Conservation (phyloP, 352 stramenopile genomes). For the Vaucheria bursata region DNA sequence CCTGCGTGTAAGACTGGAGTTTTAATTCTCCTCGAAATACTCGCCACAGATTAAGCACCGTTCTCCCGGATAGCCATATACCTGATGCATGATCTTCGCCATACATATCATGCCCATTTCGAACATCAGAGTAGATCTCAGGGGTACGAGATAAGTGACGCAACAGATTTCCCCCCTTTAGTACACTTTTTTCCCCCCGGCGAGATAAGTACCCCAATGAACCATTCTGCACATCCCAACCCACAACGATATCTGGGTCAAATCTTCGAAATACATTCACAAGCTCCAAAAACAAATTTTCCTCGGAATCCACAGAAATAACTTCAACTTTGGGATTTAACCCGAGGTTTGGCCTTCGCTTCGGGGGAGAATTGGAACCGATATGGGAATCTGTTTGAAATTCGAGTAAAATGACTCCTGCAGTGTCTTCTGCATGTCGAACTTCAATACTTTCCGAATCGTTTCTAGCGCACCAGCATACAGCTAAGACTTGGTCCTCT, state of each 20-base stretch:
- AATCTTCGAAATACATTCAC: conserved; percentile 57
- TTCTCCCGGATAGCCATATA: conserved; percentile 73
- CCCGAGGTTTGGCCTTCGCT: conserved; percentile 19
- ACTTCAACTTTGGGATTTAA: conserved; percentile 33
- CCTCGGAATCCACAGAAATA: conserved; percentile 52
- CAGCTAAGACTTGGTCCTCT: conserved; percentile 20
- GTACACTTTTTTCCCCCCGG: too few relatives aligned
- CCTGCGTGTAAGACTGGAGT: conserved; percentile 61
- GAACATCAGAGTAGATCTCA: conserved; percentile 19
- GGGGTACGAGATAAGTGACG: conserved; percentile 33
- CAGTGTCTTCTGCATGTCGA: conserved; percentile 64
- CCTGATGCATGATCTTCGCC: conserved; percentile 52
- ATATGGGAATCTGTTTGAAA: background rate
- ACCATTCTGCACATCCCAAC: conserved; percentile 73
- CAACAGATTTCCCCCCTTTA: background rate
- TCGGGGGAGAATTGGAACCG: background rate
- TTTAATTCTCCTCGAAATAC: conserved; percentile 60
- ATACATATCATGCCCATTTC: conserved; percentile 47
- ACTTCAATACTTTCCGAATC: conserved; percentile 72
- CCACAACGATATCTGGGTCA: conserved; percentile 75
- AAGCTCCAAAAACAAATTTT: conserved; percentile 56
- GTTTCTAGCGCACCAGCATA: conserved; percentile 44
- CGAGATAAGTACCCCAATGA: too few relatives aligned
- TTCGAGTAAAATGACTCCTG: conserved; percentile 30
- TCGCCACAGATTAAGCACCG: conserved; percentile 84